These are phyloP conservation scores for Populus hybrid DNA, from an alignment of 441 rosid species.

Conservation along the genomic window DNA sequence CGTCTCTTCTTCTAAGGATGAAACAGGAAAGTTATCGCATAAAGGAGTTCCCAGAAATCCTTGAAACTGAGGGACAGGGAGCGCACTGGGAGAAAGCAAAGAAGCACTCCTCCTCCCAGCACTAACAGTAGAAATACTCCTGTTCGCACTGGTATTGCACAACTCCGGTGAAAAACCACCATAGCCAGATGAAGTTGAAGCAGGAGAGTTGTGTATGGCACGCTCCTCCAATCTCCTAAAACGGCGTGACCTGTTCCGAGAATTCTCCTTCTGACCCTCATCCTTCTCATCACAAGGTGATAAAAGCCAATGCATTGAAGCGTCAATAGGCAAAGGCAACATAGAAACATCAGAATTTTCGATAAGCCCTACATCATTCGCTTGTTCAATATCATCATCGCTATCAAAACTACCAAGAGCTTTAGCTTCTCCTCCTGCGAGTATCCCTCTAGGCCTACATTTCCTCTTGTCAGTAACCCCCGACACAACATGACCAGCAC, in stretches of 20 bases:
- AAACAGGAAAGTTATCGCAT: slow-evolving; percentile 19
- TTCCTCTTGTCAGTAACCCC: slow-evolving; percentile 82
- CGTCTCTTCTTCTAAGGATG: slow-evolving; percentile 30
- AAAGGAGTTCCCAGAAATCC: slow-evolving; percentile 31
- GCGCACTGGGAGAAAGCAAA: slow-evolving; percentile 37
- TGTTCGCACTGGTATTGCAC: slow-evolving; percentile 27
- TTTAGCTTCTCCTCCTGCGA: slow-evolving; percentile 47
- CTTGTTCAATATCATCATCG: slow-evolving; percentile 23
- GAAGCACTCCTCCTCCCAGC: slow-evolving; percentile 29
- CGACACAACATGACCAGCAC: slow-evolving; percentile 72
- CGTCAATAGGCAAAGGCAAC: slow-evolving; percentile 63
- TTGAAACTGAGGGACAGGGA: slow-evolving; percentile 24
- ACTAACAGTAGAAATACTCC: slow-evolving; percentile 22
- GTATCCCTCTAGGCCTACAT: slow-evolving; percentile 83
- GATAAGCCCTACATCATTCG: slow-evolving; percentile 5
- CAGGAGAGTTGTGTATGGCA: slow-evolving; percentile 26
- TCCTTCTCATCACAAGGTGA: slow-evolving; percentile 66
- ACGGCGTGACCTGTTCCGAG: slow-evolving; percentile 21
- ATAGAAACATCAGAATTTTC: slow-evolving; percentile 24
- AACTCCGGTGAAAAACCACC: slow-evolving; percentile 36
- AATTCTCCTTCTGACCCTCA: slow-evolving; percentile 32
- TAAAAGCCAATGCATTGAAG: slow-evolving; percentile 78
- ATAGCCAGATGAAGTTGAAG: slow-evolving; percentile 23
- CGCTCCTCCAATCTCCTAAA: slow-evolving; percentile 23
- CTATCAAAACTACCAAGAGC: slow-evolving; percentile 28